Evolutionary conservation across 768 basidiomycete genomes (phyloP), one percentile per base, ranked within the genome.

Genomic region (Calocybe gangraenosa): DNA sequence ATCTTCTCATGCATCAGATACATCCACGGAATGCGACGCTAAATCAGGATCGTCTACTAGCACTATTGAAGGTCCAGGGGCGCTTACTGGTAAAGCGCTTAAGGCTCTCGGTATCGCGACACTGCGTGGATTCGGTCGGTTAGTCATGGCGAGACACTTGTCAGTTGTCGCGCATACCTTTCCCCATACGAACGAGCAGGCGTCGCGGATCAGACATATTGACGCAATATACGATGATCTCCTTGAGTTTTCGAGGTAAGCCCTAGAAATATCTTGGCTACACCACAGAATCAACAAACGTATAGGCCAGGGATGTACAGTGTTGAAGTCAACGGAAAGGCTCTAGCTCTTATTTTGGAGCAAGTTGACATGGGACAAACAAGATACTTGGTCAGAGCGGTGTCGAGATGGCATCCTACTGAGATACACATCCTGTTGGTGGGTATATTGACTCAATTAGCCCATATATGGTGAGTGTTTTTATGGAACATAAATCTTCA

Each of bases 31-130:
- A 25, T 42, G 33, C 31, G 51, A 47, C 5, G 51, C 50, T 4
- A 51, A 33, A 2, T 40, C 53, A 22, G 47, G 37, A 0, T 54
- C 58, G 8, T 62, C 60, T 9, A 57, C 55, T 1, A 58, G 55
- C 33, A 58, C 58, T 5, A 47, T 58, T 7, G 54, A 56, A 17
- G 60, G 60, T 1, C 60, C 60, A 1, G 70, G 71, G 11, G 78
- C 75, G 1, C 51, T 66, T 3, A 47, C 51, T 5, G 76, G 74
- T 1, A 57, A 64, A 18, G 81, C 77, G 8, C 54, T 63, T 15
- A 83, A 81, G 52, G 66, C 78, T 43, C 71, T 83, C 6, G 81
- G 81, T 0, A 65, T 65, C 31, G 70, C 71, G 1, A 73, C 81
- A 14, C 55, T 68, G 49, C 72, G 71, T 4, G 69, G 81, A 23